Conservation (phyloP, 306 rosid species). For the Vachellia pachyceras region DNA sequence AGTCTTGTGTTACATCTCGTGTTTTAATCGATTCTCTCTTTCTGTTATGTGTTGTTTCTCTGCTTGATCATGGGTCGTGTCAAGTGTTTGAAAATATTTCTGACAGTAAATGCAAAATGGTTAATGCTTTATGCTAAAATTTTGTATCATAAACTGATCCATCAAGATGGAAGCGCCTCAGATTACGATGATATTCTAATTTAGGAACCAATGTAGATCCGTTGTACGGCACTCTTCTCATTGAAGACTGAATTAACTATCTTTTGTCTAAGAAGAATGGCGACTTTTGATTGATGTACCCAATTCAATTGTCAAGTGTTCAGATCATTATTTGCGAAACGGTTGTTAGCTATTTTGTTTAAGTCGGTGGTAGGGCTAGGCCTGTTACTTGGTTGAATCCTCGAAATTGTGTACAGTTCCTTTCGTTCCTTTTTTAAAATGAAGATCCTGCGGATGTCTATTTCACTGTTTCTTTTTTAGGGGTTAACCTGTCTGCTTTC, state of each 20-base stretch:
- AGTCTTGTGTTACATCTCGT: constrained; percentile 17
- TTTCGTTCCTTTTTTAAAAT: neutral
- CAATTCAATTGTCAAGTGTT: neutral
- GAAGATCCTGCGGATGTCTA: neutral
- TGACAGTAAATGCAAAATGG: neutral
- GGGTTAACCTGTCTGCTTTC: constrained; percentile 15
- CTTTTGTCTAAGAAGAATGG: neutral
- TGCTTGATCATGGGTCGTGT: neutral
- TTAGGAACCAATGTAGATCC: neutral
- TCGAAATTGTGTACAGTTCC: neutral
- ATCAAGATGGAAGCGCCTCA: neutral
- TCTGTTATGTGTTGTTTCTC: neutral
- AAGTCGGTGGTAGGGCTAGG: neutral
- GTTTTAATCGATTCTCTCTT: neutral
- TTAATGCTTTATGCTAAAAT: neutral
- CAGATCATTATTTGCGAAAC: neutral
- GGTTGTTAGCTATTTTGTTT: neutral
- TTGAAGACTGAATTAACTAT: neutral
- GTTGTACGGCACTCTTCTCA: neutral
- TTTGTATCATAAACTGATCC: neutral
- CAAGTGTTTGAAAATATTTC: neutral
- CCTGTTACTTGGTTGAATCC: neutral
- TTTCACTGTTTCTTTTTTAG: neutral
- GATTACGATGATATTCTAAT: neutral
- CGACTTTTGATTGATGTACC: neutral